Conservation (phyloP, 2,329 filamentous ascomycete species). For the Aurifilum marmelostoma region DNA sequence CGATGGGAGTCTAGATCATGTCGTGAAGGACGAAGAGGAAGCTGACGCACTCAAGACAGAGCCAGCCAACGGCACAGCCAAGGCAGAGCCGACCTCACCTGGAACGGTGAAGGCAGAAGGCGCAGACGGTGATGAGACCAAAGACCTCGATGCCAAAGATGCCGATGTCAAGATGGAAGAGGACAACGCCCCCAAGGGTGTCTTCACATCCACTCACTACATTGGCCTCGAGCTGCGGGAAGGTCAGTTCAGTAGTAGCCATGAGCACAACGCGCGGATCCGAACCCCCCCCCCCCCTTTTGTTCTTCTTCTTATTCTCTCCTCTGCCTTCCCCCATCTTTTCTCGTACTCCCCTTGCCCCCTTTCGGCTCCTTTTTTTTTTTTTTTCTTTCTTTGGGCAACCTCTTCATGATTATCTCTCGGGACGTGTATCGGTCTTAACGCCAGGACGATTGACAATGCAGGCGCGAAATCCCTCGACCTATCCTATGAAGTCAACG, state of each 20-base stretch:
- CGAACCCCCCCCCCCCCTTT: background rate
- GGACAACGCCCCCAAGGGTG: conserved; percentile 39
- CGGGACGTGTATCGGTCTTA: conserved; percentile 28
- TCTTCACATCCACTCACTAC: conserved; percentile 93
- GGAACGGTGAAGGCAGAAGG: conserved; percentile 42
- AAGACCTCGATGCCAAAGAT: conserved; percentile 31
- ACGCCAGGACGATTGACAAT: conserved; percentile 41
- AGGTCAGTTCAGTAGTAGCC: conserved; percentile 58
- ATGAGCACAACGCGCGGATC: background rate
- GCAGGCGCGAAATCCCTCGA: conserved; percentile 72
- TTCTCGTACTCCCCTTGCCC: too few relatives aligned
- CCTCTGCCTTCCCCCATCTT: too few relatives aligned
- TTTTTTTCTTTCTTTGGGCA: too few relatives aligned
- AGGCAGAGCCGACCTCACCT: conserved; percentile 51
- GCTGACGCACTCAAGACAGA: conserved; percentile 48
- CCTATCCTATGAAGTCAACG: conserved; percentile 78
- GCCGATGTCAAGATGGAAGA: conserved; percentile 34
- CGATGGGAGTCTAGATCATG: conserved; percentile 54
- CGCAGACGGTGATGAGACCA: conserved; percentile 32
- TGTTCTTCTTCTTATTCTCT: background rate
- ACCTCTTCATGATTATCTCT: too few relatives aligned
- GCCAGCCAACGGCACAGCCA: conserved; percentile 50
- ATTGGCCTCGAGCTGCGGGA: conserved; percentile 81
- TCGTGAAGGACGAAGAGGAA: conserved; percentile 42
- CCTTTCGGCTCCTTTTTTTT: too few relatives aligned